These are phyloP conservation scores for Smallanthus sonchifolius DNA, from an alignment of 129 eudicot species.

Conservation along the genomic window DNA sequence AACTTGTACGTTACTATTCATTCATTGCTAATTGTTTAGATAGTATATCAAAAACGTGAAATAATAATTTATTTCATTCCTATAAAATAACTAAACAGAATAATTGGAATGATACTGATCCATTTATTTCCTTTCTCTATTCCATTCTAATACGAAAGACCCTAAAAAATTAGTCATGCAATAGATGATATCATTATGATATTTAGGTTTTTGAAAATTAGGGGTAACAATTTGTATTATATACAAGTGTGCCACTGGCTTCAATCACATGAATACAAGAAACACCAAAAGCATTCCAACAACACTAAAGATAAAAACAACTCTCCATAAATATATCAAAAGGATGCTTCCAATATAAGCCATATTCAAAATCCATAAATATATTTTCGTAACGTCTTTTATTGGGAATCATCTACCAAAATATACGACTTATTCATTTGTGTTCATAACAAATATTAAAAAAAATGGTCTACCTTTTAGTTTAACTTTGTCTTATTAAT, in stretches of 20 bases:
- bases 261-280: conserved; percentile 31
- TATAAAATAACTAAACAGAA: too few species aligned
- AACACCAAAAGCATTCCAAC: conserved; percentile 28
- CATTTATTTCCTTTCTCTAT: too few species aligned
- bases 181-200: neutral
- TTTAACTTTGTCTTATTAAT: neutral
- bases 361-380: neutral
- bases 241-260: conserved; percentile 23
- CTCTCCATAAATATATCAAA: conserved; percentile 5
- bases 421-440: neutral
- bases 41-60: too few species aligned
- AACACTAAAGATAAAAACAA: conserved; percentile 27
- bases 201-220: conserved; percentile 18
- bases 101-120: too few species aligned
- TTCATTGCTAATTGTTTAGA: too few species aligned
- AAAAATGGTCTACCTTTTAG: neutral
- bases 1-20: too few species aligned
- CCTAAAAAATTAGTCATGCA: neutral
- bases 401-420: neutral
- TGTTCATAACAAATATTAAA: neutral
- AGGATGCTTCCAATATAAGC: conserved; percentile 9
- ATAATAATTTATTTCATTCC: too few species aligned
- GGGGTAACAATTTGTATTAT: neutral
- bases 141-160: too few species aligned
- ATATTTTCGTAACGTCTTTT: neutral